Conservation (phyloP, 805 yeast genomes). For the Nakazawaea siamensis region DNA sequence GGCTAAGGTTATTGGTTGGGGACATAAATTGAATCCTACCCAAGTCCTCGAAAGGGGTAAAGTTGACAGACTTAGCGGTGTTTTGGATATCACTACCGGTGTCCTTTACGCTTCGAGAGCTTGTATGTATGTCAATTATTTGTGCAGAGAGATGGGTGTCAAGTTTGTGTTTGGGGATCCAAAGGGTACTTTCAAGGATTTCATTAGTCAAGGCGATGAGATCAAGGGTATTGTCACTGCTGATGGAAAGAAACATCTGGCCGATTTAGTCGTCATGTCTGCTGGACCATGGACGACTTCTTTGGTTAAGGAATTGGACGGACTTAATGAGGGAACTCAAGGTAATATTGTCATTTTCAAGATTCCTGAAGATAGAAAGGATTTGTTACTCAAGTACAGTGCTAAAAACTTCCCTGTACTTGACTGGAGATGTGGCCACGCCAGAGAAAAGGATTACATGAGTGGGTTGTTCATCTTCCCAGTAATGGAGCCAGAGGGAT, state of each 20-base stretch:
- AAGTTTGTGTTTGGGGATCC: constrained; percentile 22
- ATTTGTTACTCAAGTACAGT: constrained; percentile 24
- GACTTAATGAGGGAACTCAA: constrained; percentile 27
- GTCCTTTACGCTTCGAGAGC: constrained; percentile 27
- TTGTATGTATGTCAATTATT: constrained; percentile 20
- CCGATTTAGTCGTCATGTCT: constrained; percentile 15
- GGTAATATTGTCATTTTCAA: constrained; percentile 28
- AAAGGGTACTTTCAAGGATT: constrained; percentile 19
- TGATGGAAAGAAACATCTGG: constrained; percentile 15
- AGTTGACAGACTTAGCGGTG: constrained; percentile 15
- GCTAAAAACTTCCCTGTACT: constrained; percentile 24
- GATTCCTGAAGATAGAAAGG: constrained; percentile 27
- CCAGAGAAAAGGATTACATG: constrained; percentile 16
- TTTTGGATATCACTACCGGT: constrained; percentile 25
- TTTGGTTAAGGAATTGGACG: constrained; percentile 18
- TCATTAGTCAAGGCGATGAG: constrained; percentile 12
- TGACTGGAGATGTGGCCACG: constrained; percentile 20
- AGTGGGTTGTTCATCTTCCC: constrained; percentile 29
- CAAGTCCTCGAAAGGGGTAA: constrained; percentile 11
- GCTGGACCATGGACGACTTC: constrained; percentile 18
- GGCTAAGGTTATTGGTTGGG: constrained; percentile 23
- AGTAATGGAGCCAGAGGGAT: constrained; percentile 24
- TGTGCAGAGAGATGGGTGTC: constrained; percentile 23
- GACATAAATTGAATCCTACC: constrained; percentile 17
- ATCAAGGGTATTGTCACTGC: constrained; percentile 17